phyloP scores from a whole-genome alignment of 1,139 yeast species.

The Protomyces lactucae-debilis region DNA sequence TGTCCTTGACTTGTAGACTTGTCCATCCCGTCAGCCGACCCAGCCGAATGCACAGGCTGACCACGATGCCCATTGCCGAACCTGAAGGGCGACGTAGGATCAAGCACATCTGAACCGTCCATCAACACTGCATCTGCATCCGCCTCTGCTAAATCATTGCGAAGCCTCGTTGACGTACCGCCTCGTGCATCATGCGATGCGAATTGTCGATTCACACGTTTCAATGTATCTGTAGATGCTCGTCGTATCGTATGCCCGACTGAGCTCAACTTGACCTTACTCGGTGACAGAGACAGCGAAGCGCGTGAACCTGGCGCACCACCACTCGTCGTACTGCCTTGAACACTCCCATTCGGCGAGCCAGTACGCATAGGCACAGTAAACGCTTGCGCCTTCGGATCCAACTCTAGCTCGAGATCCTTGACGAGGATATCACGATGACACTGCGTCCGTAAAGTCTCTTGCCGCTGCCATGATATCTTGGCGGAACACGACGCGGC shows the following conservation, averaged over 20 bases:
- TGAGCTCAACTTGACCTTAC: constrained; percentile 12
- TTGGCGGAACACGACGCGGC: constrained; percentile 49
- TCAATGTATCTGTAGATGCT: constrained; percentile 12
- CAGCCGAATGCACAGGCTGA: not conserved
- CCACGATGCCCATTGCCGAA: not conserved
- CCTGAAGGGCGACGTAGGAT: not conserved
- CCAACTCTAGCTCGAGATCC: constrained; percentile 37
- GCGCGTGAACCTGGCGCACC: not conserved
- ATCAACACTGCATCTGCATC: not conserved
- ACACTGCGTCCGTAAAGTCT: constrained; percentile 45
- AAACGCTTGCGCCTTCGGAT: constrained; percentile 18
- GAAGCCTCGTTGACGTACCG: not conserved
- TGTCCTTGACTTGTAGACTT: not conserved
- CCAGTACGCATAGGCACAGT: constrained; percentile 6
- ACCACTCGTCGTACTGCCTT: not conserved
- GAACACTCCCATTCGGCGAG: not conserved
- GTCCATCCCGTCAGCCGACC: not conserved
- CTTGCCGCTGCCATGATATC: constrained; percentile 54
- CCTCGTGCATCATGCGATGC: not conserved
- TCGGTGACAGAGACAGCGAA: constrained; percentile 1
- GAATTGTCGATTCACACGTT: constrained; percentile 3
- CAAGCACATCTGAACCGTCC: not conserved
- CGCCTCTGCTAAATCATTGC: not conserved
- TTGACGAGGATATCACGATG: constrained; percentile 44
- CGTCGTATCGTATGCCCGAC: constrained; percentile 13